Evolutionary conservation across 805 yeast species (phyloP).

Genomic region (Wickerhamomyces tratensis): DNA sequence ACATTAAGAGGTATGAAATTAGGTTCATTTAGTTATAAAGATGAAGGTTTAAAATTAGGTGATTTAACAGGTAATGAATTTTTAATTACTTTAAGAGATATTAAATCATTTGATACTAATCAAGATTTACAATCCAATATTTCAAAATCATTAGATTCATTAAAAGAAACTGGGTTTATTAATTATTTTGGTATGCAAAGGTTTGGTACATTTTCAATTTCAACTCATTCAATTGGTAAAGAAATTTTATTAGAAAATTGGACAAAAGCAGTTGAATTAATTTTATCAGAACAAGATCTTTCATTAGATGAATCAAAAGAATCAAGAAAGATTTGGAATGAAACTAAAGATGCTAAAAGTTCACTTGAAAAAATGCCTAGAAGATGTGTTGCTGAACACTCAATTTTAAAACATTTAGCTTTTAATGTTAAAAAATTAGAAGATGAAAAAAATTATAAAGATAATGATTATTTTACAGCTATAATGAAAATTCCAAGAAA

Average conservation of each 20-base stretch:
- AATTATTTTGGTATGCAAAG: slow-evolving; percentile 98
- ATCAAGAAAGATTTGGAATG: slow-evolving; percentile 76
- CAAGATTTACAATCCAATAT: slow-evolving; percentile 36
- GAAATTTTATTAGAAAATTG: slow-evolving; percentile 63
- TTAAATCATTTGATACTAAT: slow-evolving; percentile 26
- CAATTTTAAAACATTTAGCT: slow-evolving; percentile 54
- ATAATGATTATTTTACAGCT: slow-evolving; percentile 62
- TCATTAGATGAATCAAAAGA: slow-evolving; percentile 77
- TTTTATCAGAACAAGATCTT: slow-evolving; percentile 77
- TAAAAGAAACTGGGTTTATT: slow-evolving; percentile 67
- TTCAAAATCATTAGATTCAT: slow-evolving; percentile 41
- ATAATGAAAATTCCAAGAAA: slow-evolving; percentile 88
- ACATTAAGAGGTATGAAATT: slow-evolving; percentile 69
- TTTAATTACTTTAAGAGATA: slow-evolving; percentile 74
- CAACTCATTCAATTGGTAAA: slow-evolving; percentile 83
- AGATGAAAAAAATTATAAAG: slow-evolving; percentile 32
- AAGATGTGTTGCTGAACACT: slow-evolving; percentile 75
- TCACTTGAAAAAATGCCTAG: slow-evolving; percentile 79
- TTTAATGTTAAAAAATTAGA: slow-evolving; percentile 35
- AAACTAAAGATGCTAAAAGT: slow-evolving; percentile 50
- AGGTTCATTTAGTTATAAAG: slow-evolving; percentile 69
- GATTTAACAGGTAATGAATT: slow-evolving; percentile 87
- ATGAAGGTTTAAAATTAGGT: slow-evolving; percentile 60
- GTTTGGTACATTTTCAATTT: slow-evolving; percentile 90
- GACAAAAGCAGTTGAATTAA: slow-evolving; percentile 68